phyloP scores from a whole-genome alignment of 352 stramenopile genomes.

The Pythium phragmitis region DNA sequence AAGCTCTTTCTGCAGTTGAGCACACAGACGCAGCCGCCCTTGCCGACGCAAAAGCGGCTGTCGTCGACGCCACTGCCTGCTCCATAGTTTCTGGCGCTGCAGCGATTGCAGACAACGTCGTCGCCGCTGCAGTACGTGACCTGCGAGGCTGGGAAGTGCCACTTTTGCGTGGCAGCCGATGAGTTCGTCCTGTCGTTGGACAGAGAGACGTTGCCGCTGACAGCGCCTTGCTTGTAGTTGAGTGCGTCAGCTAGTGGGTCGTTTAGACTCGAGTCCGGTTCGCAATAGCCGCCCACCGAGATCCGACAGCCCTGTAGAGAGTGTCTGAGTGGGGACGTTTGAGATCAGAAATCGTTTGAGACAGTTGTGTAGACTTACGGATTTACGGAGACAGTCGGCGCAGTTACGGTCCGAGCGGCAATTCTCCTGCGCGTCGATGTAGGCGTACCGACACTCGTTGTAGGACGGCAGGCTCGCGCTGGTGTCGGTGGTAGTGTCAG shows the following conservation, averaged over 20 bases:
- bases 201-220: slow-evolving; percentile 1
- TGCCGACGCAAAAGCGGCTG: slow-evolving; percentile 23
- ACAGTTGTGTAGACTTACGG: background rate
- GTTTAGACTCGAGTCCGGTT: slow-evolving; percentile 1
- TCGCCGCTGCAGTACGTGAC: slow-evolving; percentile 9
- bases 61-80: background rate
- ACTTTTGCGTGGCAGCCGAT: background rate
- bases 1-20: slow-evolving; percentile 11
- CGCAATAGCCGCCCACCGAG: slow-evolving; percentile 1
- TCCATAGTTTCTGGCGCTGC: slow-evolving; percentile 8
- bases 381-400: background rate
- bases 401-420: slow-evolving; percentile 10
- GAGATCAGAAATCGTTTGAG: background rate
- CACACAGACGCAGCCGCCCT: slow-evolving; percentile 15
- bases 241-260: background rate
- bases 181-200: background rate
- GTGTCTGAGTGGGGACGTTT: background rate
- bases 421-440: background rate
- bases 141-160: slow-evolving; percentile 8
- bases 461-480: background rate
- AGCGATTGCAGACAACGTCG: slow-evolving; percentile 15
- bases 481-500: background rate
- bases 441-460: slow-evolving; percentile 3
- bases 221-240: background rate
- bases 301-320: slow-evolving; percentile 10